Conservation (phyloP, 257 asterid species). For the Penstemon newberryi region DNA sequence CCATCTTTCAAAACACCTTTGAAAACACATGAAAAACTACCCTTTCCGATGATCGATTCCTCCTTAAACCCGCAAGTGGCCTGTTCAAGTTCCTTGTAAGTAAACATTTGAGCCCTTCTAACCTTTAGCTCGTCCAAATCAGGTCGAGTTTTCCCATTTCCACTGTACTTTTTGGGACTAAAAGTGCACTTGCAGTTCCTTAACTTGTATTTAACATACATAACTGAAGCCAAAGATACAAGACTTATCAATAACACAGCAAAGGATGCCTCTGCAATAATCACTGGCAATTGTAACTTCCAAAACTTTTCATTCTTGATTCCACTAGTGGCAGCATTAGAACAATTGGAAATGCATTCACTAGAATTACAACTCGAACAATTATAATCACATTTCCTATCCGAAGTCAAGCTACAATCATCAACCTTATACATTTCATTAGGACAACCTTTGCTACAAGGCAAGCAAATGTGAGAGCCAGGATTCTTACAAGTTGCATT, state of each 20-base stretch:
- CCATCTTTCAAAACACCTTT: slow-evolving; percentile 82
- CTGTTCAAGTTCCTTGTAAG: slow-evolving; percentile 70
- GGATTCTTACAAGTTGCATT: slow-evolving; percentile 60
- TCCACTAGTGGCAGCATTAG: slow-evolving; percentile 19
- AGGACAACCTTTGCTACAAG: slow-evolving; percentile 74
- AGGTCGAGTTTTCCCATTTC: slow-evolving; percentile 47
- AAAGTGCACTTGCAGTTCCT: slow-evolving; percentile 73
- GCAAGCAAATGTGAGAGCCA: slow-evolving; percentile 62
- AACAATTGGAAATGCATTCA: slow-evolving; percentile 61
- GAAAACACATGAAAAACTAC: slow-evolving; percentile 87
- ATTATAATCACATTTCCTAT: slow-evolving; percentile 65
- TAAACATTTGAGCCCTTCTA: slow-evolving; percentile 75
- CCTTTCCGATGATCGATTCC: slow-evolving; percentile 77
- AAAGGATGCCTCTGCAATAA: slow-evolving; percentile 70
- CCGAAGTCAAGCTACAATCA: slow-evolving; percentile 50
- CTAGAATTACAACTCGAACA: slow-evolving; percentile 64
- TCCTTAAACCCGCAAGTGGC: slow-evolving; percentile 77
- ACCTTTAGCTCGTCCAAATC: slow-evolving; percentile 74
- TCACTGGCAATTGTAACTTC: slow-evolving; percentile 70
- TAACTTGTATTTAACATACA: slow-evolving; percentile 66
- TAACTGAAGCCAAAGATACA: slow-evolving; percentile 51
- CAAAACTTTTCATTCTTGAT: slow-evolving; percentile 51
- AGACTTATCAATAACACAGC: slow-evolving; percentile 66
- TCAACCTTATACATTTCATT: slow-evolving; percentile 58
- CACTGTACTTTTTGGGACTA: slow-evolving; percentile 34